Base-by-base conservation (phyloP, 805 yeast species). In the Cyberlindnera japonica region DNA sequence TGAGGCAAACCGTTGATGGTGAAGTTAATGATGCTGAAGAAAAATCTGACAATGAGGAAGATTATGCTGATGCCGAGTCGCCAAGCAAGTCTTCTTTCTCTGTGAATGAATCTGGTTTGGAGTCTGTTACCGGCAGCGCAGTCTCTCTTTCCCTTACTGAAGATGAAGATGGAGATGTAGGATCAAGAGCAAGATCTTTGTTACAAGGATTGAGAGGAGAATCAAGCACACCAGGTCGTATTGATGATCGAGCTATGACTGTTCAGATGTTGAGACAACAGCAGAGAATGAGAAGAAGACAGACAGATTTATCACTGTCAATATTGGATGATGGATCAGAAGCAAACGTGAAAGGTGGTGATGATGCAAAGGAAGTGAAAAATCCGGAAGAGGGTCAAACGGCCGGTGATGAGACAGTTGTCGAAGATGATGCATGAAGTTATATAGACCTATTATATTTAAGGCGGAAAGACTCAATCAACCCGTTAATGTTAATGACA, bases 161-260 rank as follows among this genome's bases (percentile, higher is more conserved):
- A 11, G 37, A 32, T 18, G 49, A 51, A 19, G 59, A 58, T 5
- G 68, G 55, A 17, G 80, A 75, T 44, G 71, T 77, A 14, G 77
- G 77, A 1, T 64, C 67, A 2, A 68, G 89, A 46, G 93, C 91
- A 0, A 70, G 83, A 57, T 72, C 67, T 37, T 67, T 83, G 43
- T 64, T 83, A 15, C 74, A 72, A 52, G 89, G 81, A 51, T 62
- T 83, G 17, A 67, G 90, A 53, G 53, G 50, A 6, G 50, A 53
- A 1, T 43, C 48, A 2, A 46, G 49, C 0, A 35, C 45, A 8
- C 55, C 50, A 26, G 44, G 48, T 6, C 50, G 45, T 27, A 62
- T 44, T 11, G 65, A 64, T 6, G 59, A 59, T 10, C 59, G 65
- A 12, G 43, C 57, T 8, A 57, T 67, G 22, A 63, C 71, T 8